Evolutionary conservation across 768 basidiomycete genomes (phyloP), one percentile per base, ranked within the genome.

Genomic region (Mycena crocata): DNA sequence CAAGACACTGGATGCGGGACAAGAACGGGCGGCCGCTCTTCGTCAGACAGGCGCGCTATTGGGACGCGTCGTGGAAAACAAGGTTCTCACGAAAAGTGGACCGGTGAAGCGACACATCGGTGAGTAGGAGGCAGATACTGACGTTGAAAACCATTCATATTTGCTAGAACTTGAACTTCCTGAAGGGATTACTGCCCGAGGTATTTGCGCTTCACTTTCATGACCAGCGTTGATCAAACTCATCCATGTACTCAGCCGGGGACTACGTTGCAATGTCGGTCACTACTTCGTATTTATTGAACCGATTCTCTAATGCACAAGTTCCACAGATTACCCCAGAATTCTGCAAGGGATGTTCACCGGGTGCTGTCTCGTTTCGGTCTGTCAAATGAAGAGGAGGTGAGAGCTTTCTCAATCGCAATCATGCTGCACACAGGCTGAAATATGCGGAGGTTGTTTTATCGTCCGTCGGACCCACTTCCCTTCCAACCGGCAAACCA

Each of bases 231-330:
- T 30, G 42, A 26, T 28, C 31, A 5, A 14, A 57, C 9, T 13
- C 40, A 9, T 13, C 28, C 28, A 21, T 30, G 6, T 24, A 28
- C 28, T 13, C 31, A 69, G 77, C 83, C 17, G 85, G 85, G 7
- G 85, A 85, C 58, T 86, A 86, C 68, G 74, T 85, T 2, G 80
- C 82, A 5, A 78, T 86, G 78, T 82, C 56, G 64, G 81, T 72
- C n/a, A n/a, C n/a, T n/a, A n/a, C n/a, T n/a, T n/a, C n/a, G n/a
- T n/a, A n/a, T n/a, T n/a, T n/a, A n/a, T n/a, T n/a, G n/a, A n/a
- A n/a, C n/a, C n/a, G n/a, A n/a, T n/a, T n/a, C n/a, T n/a, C n/a
- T n/a, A n/a, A n/a, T n/a, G n/a, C n/a, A 44, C 2, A 48, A 30
- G 50, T 28, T 19, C 21, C n/a, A 17, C 51, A 82, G 81, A 24